These are phyloP conservation scores for Neurospora crassa DNA, from an alignment of 2,329 filamentous ascomycete genomes.

Conservation along the genomic window DNA sequence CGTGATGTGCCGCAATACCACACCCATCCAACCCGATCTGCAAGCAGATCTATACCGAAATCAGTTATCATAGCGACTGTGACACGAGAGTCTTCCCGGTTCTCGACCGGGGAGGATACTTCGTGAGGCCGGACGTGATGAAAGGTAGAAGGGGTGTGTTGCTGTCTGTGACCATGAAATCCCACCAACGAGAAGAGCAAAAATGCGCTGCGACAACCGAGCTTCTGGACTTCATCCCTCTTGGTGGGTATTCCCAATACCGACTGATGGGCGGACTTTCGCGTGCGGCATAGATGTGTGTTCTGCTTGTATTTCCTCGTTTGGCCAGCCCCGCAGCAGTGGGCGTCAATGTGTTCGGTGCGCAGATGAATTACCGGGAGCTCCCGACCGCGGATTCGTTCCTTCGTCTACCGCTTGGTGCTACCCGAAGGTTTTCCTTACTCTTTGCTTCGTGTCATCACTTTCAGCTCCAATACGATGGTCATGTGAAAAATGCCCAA, in stretches of 20 bases:
- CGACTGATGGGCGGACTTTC: background rate
- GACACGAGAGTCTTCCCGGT: background rate
- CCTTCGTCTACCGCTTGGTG: background rate
- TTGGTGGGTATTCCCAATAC: background rate
- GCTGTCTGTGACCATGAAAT: background rate
- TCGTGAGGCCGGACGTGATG: background rate
- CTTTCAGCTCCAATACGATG: background rate
- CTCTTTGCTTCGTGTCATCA: background rate
- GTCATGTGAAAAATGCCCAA: background rate
- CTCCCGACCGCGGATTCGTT: background rate
- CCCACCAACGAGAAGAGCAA: background rate
- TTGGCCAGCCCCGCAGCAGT: background rate
- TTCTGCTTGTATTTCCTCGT: background rate
- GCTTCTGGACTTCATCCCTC: background rate
- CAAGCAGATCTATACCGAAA: background rate
- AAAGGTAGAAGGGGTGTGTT: background rate
- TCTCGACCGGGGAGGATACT: background rate
- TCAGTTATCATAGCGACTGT: background rate
- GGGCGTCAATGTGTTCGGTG: background rate
- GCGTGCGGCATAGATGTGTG: background rate
- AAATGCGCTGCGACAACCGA: background rate
- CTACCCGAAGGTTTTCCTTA: background rate
- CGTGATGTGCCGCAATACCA: background rate
- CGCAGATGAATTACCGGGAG: background rate
- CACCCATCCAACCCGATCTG: background rate